Evolutionary conservation across 176 grass and related monocot genomes (phyloP), one percentile per base, ranked within the genome.

Genomic region (Thalia dealbata): DNA sequence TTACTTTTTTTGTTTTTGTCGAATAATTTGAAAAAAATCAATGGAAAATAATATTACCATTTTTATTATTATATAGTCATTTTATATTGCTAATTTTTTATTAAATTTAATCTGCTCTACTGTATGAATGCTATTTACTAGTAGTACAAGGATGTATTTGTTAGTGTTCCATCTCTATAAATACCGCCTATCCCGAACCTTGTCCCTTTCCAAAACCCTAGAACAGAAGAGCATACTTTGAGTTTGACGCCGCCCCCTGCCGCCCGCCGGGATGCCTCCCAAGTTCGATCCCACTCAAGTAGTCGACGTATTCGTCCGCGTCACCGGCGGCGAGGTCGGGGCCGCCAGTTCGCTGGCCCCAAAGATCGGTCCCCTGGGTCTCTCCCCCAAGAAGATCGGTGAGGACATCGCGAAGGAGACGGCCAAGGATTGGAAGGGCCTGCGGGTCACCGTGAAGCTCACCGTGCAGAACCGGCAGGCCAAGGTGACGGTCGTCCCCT

Each of bases 351-450:
- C 92, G 14, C 78, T 96, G 1, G 92, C 89, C 9, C 92, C 89
- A 6, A 92, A 96, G 81, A 96, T 96, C 80, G 92, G 92, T 0
- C 92, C 92, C 0, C 82, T 96, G 67, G 92, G 92, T 46, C 92
- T 96, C 66, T 96, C 92, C 70, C 92, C 92, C 7, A 96, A 96
- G 92, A 96, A 96, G 81, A 85, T 92, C 63, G 92, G 92, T 52
- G 89, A 96, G 80, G 92, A 92, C 84, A 92, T 96, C 64, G 92
- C 92, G 58, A 96, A 96, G 86, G 92, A 96, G 86, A 96, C 92
- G 18, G 88, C 86, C 42, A 96, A 92, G 84, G 92, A 92, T 50
- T 96, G 86, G 89, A 96, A 96, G 86, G 92, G 92, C 43, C 84
- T 96, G 45, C 88, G 92, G 55, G 89, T 96, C 50, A 96, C 92